Conservation (phyloP, 2,329 filamentous ascomycete species). For the Sporothrix dimorphospora region DNA sequence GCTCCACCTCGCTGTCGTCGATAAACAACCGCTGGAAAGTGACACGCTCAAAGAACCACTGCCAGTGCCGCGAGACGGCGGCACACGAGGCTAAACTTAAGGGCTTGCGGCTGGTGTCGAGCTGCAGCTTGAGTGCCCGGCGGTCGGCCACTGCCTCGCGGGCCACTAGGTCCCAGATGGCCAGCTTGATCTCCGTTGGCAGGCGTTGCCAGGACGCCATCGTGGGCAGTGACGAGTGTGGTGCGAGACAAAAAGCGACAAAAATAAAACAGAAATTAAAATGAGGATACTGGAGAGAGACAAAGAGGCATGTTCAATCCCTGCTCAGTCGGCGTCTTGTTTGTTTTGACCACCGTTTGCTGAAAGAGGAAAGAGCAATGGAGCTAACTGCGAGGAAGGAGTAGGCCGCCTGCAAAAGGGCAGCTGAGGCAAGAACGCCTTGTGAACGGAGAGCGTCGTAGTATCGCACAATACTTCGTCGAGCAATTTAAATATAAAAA, state of each 20-base stretch:
- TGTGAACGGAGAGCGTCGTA: too few relatives aligned
- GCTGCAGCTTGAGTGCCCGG: background rate
- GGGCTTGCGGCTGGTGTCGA: background rate
- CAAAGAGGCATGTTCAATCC: background rate
- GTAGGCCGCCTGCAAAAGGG: background rate
- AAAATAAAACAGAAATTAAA: background rate
- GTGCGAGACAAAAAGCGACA: background rate
- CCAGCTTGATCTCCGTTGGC: background rate
- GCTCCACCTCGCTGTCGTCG: background rate
- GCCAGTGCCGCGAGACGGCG: background rate
- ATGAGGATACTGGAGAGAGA: background rate
- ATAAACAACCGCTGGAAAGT: background rate
- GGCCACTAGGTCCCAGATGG: background rate
- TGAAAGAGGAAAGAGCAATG: background rate
- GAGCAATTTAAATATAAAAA: too few relatives aligned
- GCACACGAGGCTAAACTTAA: background rate
- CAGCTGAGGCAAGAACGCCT: background rate
- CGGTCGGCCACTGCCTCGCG: background rate
- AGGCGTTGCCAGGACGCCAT: background rate
- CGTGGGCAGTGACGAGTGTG: background rate
- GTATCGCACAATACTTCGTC: too few relatives aligned
- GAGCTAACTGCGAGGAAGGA: background rate
- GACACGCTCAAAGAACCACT: background rate
- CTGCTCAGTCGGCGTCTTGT: background rate
- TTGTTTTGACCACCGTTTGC: background rate